Evolutionary conservation across 805 yeast species (phyloP).

Genomic region (Saturnispora halmiae): DNA sequence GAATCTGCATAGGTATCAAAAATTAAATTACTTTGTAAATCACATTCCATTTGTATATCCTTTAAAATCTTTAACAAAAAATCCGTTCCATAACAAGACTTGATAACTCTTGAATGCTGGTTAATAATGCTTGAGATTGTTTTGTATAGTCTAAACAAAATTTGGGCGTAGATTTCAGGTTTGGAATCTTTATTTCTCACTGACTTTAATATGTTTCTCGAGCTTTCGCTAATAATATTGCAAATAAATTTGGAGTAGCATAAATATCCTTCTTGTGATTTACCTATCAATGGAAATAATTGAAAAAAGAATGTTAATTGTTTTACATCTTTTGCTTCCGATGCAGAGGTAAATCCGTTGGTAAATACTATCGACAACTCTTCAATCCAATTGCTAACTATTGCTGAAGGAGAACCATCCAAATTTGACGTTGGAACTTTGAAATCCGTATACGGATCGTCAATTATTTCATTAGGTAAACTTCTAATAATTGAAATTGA

Average conservation of each 20-base stretch:
- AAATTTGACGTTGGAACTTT: constrained; percentile 82
- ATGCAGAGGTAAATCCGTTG: constrained; percentile 61
- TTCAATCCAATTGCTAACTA: constrained; percentile 50
- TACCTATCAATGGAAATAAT: constrained; percentile 77
- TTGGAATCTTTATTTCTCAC: constrained; percentile 30
- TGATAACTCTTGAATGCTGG: constrained; percentile 78
- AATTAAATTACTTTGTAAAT: constrained; percentile 84
- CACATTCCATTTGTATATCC: constrained; percentile 78
- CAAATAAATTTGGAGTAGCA: constrained; percentile 84
- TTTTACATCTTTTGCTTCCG: constrained; percentile 54
- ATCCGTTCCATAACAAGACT: constrained; percentile 56
- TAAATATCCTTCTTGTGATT: constrained; percentile 59
- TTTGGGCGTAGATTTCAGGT: constrained; percentile 49
- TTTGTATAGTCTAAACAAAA: constrained; percentile 64
- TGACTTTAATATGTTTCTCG: constrained; percentile 53
- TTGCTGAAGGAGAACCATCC: constrained; percentile 63
- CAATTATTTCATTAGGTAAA: constrained; percentile 44
- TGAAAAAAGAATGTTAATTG: constrained; percentile 72
- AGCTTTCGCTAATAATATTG: constrained; percentile 70
- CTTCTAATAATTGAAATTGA: constrained; percentile 46
- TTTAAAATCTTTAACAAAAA: constrained; percentile 61
- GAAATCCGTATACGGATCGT: constrained; percentile 63
- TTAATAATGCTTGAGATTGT: constrained; percentile 74
- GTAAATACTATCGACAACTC: constrained; percentile 50
- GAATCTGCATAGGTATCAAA: constrained; percentile 79